Conservation (phyloP, 1,139 yeast species). For the Debaryomycetaceae sp. region DNA sequence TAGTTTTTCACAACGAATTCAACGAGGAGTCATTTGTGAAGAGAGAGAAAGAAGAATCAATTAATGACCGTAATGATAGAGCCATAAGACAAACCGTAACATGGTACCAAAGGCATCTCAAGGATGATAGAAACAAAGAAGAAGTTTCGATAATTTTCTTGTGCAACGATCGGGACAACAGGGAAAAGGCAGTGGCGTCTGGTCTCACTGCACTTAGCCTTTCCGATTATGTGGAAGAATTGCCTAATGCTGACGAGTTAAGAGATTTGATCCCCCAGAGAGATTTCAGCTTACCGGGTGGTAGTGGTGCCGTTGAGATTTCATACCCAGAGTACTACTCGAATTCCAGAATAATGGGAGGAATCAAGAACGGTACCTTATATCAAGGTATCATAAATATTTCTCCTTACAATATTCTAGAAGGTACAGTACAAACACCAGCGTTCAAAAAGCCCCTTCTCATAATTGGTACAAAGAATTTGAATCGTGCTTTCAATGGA, state of each 20-base stretch:
- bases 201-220: constrained; percentile 57
- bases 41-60: constrained; percentile 64
- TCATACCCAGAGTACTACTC: constrained; percentile 77
- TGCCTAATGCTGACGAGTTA: constrained; percentile 74
- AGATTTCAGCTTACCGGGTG: constrained; percentile 25
- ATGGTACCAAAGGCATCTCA: constrained; percentile 72
- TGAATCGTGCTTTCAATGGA: constrained; percentile 89
- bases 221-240: constrained; percentile 61
- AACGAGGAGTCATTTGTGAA: constrained; percentile 64
- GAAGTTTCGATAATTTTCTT: constrained; percentile 57
- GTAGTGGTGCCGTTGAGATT: constrained; percentile 41
- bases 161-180: constrained; percentile 74
- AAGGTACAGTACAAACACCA: constrained; percentile 75
- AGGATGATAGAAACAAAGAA: constrained; percentile 25
- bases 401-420: constrained; percentile 83
- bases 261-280: constrained; percentile 73
- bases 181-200: constrained; percentile 52
- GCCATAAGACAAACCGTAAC: constrained; percentile 74
- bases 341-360: constrained; percentile 83
- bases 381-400: constrained; percentile 82
- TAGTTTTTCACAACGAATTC: constrained; percentile 93
- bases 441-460: constrained; percentile 81
- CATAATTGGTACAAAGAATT: constrained; percentile 74
- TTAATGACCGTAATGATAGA: constrained; percentile 90
- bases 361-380: constrained; percentile 79